Conservation (phyloP, 1,139 yeast species). For the Diutina ranongensis region DNA sequence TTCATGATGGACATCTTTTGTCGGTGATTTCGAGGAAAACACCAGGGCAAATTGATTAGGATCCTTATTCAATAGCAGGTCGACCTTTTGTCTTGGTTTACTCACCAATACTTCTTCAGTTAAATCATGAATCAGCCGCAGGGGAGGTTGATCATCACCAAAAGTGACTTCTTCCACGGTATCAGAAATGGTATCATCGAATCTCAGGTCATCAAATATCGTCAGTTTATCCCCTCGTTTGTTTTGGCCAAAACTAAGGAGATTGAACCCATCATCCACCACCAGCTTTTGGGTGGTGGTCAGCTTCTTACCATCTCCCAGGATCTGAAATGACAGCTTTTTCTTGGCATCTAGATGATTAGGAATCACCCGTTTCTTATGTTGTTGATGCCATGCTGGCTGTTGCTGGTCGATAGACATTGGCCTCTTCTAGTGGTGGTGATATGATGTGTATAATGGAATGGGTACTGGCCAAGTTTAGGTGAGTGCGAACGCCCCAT, state of each 20-base stretch:
- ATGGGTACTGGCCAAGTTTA: no score
- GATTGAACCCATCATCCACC: slow-evolving; percentile 20
- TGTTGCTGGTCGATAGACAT: not conserved
- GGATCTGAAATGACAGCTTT: slow-evolving; percentile 31
- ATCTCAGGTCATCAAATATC: slow-evolving; percentile 14
- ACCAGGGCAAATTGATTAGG: slow-evolving; percentile 19
- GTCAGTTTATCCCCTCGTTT: slow-evolving; percentile 10
- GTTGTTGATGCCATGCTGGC: slow-evolving; percentile 37
- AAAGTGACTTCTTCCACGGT: slow-evolving; percentile 17
- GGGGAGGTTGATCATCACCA: slow-evolving; percentile 45
- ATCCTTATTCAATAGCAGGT: slow-evolving; percentile 31
- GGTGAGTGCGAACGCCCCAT: not conserved
- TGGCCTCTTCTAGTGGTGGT: not conserved
- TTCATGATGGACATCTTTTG: not conserved
- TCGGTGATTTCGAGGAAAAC: not conserved
- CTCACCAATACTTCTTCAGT: slow-evolving; percentile 29
- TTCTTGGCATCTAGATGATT: slow-evolving; percentile 37
- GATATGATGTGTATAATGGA: not conserved
- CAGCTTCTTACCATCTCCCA: slow-evolving; percentile 14
- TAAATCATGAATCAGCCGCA: slow-evolving; percentile 46
- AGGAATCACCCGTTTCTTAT: slow-evolving; percentile 49
- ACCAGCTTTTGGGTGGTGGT: slow-evolving; percentile 7
- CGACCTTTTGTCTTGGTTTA: slow-evolving; percentile 19
- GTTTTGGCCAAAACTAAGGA: slow-evolving; percentile 28
- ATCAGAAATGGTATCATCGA: slow-evolving; percentile 21